Conservation (phyloP, 2,329 filamentous ascomycete species). For the Exophiala oligosperma region DNA sequence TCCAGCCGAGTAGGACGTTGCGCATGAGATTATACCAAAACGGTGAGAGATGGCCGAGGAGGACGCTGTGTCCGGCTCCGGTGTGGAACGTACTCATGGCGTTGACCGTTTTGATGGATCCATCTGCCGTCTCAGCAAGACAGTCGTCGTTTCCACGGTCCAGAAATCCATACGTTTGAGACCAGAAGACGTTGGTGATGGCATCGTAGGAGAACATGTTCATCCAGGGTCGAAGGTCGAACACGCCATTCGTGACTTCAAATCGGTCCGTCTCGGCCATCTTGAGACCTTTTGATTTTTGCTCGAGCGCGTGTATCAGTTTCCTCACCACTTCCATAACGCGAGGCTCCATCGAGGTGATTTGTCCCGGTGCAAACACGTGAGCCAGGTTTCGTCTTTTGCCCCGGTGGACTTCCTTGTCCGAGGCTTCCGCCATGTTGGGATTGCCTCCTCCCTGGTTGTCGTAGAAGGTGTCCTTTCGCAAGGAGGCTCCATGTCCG, state of each 20-base stretch:
- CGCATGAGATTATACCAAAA: background rate
- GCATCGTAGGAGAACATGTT: constrained; percentile 26
- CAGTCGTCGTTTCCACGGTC: constrained; percentile 3
- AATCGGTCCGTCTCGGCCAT: constrained; percentile 8
- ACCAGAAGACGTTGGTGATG: constrained; percentile 19
- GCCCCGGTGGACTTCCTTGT: constrained; percentile 7
- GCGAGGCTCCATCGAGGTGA: constrained; percentile 16
- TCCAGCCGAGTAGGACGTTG: background rate
- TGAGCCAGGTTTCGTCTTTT: constrained; percentile 11
- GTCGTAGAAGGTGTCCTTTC: constrained; percentile 26
- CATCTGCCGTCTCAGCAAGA: background rate
- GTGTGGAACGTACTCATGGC: constrained; percentile 9
- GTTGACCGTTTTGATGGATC: background rate
- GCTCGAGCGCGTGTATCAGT: background rate
- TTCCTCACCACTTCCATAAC: constrained; percentile 8
- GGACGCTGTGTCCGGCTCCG: background rate
- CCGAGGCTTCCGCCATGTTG: constrained; percentile 2
- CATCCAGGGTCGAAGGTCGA: constrained; percentile 25
- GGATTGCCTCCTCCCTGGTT: constrained; percentile 9
- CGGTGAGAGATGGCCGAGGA: background rate
- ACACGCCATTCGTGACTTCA: constrained; percentile 5
- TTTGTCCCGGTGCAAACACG: constrained; percentile 18
- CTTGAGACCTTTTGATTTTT: background rate
- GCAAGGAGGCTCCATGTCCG: constrained; percentile 28
- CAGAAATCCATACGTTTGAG: constrained; percentile 5